phyloP scores from a whole-genome alignment of 2,329 filamentous ascomycete species.

The Beauveria scarabaeidicola region DNA sequence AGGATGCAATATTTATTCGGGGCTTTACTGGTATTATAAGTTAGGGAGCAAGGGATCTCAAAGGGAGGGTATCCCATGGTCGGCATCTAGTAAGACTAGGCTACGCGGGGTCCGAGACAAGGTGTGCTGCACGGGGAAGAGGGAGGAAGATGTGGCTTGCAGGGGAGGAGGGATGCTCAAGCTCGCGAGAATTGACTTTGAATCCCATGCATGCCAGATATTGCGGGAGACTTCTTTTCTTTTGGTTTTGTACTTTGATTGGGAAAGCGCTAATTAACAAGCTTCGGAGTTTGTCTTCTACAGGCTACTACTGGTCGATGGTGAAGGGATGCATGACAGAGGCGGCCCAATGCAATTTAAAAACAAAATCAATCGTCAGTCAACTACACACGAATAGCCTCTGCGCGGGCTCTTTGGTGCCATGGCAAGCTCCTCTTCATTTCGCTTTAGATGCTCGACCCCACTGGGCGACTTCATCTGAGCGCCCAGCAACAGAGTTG shows the following conservation, averaged over 20 bases:
- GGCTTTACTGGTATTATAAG: too few species aligned
- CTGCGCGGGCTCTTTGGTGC: background rate
- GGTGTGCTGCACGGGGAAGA: too few species aligned
- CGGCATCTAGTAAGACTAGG: background rate
- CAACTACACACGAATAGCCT: background rate
- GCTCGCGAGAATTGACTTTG: background rate
- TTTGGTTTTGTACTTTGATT: too few species aligned
- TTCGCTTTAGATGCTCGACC: background rate
- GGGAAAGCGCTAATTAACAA: background rate
- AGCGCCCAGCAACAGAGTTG: background rate
- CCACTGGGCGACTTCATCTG: background rate
- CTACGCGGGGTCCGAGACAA: background rate
- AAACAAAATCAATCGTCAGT: background rate
- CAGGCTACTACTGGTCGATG: too few species aligned
- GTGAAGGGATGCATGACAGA: background rate
- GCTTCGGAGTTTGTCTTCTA: background rate
- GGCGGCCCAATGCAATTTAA: background rate
- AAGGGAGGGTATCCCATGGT: background rate
- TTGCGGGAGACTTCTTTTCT: too few species aligned
- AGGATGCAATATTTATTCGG: too few species aligned
- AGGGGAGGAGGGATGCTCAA: too few species aligned
- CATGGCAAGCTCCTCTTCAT: background rate
- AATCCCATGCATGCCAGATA: background rate
- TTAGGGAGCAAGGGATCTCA: too few species aligned
- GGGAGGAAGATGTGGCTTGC: too few species aligned